Conservation (phyloP, 768 basidiomycete genomes). For the Amanita jacksonii region DNA sequence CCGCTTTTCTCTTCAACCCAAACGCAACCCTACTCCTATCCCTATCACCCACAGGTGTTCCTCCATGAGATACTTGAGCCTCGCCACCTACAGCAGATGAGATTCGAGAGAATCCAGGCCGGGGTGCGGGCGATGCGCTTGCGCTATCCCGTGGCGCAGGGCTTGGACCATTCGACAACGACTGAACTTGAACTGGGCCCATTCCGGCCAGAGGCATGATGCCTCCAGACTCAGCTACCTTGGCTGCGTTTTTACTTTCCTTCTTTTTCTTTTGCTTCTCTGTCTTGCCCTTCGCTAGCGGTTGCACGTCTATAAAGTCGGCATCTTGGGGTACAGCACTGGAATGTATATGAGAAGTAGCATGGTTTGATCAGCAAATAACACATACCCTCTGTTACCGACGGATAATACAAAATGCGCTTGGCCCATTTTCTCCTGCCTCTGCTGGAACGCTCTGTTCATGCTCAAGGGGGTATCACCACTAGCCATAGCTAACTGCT, state of each 20-base stretch:
- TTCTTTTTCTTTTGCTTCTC: conserved; percentile 81
- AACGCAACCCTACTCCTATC: conserved; percentile 72
- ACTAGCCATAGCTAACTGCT: conserved; percentile 87
- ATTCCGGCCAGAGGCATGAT: conserved; percentile 52
- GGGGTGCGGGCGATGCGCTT: conserved; percentile 58
- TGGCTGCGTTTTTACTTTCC: conserved; percentile 43
- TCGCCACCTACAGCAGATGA: conserved; percentile 36
- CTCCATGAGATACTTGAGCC: conserved; percentile 36
- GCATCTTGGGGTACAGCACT: conserved; percentile 83
- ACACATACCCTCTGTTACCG: conserved; percentile 78
- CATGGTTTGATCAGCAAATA: conserved; percentile 7
- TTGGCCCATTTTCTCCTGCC: conserved; percentile 91
- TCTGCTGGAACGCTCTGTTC: conserved; percentile 86
- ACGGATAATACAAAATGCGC: conserved; percentile 95
- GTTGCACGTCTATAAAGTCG: conserved; percentile 74
- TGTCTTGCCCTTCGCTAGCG: conserved; percentile 74
- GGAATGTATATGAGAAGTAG: conserved; percentile 9
- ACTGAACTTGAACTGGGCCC: conserved; percentile 42
- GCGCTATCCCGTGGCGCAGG: conserved; percentile 31
- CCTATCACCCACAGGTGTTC: conserved; percentile 57
- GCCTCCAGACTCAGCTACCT: conserved; percentile 24
- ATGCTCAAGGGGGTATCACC: conserved; percentile 95
- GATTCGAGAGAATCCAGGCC: conserved; percentile 72
- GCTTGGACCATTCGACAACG: conserved; percentile 35
- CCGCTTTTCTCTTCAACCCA: conserved; percentile 79